Base-by-base conservation (phyloP, 495 filamentous ascomycete species). In the Aspergillus heteromorphus region DNA sequence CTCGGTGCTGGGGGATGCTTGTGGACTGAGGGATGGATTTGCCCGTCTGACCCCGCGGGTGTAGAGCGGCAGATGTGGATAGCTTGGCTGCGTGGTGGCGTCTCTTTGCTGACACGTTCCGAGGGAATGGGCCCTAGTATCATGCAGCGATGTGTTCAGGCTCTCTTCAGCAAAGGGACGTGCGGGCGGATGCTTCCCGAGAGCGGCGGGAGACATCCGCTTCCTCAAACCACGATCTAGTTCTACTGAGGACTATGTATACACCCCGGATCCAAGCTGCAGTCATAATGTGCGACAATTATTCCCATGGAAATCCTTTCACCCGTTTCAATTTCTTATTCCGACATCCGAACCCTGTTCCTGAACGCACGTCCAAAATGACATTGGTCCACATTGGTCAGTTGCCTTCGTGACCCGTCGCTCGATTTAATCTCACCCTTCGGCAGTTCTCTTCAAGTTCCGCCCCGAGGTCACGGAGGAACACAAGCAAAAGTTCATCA, bases 371-470 rank as follows among this genome's bases (percentile, higher is more conserved):
- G 13, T 23, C 10, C 48, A 67, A n/a, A 43, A 71, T 73, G 70
- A 71, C 68, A 0, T 56, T 73, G 2, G 56, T 67, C 18, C 70
- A 71, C 30, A 73, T 73, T 17, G 70, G 70, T 73, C 43, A 41
- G 53, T 56, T 16, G 3, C 16, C n/a, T 31, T 8, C 36, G 38
- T n/a, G n/a, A n/a, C n/a, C n/a, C n/a, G n/a, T n/a, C n/a, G n/a
- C n/a, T n/a, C n/a, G n/a, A n/a, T n/a, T n/a, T n/a, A n/a, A n/a
- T n/a, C n/a, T n/a, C n/a, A n/a, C n/a, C n/a, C n/a, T n/a, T n/a
- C n/a, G n/a, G n/a, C 34, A 79, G 75, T 79, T 2, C 51, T 78
- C 21, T 76, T 79, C 61, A 76, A 75, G 52, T 78, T 79, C 48
- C 64, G 65, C 10, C 50, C 64, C 1, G 67, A 73, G 19, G 61